These are phyloP conservation scores for Dioscorea alata DNA, from an alignment of 106 monocot genomes.

Conservation along the genomic window DNA sequence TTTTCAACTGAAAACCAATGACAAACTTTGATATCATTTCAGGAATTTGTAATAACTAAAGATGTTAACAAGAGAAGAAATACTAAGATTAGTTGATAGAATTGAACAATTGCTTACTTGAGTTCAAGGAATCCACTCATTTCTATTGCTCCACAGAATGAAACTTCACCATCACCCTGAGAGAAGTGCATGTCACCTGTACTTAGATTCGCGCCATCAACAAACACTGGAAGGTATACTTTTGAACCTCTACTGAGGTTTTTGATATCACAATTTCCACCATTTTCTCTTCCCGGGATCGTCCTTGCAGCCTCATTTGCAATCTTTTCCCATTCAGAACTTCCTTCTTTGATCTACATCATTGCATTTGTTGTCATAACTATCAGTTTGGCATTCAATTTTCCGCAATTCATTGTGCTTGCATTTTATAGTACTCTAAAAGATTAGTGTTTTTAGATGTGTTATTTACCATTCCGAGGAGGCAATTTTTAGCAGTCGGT, in stretches of 20 bases:
- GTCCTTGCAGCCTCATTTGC: slow-evolving; percentile 85
- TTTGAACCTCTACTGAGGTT: slow-evolving; percentile 90
- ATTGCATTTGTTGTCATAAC: too few relatives aligned
- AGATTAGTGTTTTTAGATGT: too few relatives aligned
- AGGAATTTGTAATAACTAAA: too few relatives aligned
- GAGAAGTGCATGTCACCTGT: slow-evolving; percentile 97
- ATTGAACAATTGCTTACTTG: slow-evolving; percentile 35
- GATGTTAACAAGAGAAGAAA: too few relatives aligned
- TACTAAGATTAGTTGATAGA: too few relatives aligned
- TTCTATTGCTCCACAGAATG: slow-evolving; percentile 93
- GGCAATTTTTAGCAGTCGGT: slow-evolving; percentile 61
- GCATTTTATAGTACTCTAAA: too few relatives aligned
- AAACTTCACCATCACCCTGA: slow-evolving; percentile 87
- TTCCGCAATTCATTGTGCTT: too few relatives aligned
- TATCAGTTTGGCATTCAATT: too few relatives aligned
- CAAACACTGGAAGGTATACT: slow-evolving; percentile 88
- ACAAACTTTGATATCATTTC: too few relatives aligned
- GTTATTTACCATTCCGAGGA: slow-evolving; percentile 63
- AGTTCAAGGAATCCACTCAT: slow-evolving; percentile 94
- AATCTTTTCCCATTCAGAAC: slow-evolving; percentile 64
- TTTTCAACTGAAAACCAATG: too few relatives aligned
- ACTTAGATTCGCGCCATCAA: slow-evolving; percentile 84
- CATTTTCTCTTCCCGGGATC: slow-evolving; percentile 84
- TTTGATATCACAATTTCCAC: slow-evolving; percentile 94
- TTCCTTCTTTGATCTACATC: slow-evolving; percentile 58